A percentile compares a stretch with the other conserved stretches of the same genome.
phyloP scores from a whole-genome alignment of 805 yeast genomes.

The Wickerhamiella kurtzmanii region DNA sequence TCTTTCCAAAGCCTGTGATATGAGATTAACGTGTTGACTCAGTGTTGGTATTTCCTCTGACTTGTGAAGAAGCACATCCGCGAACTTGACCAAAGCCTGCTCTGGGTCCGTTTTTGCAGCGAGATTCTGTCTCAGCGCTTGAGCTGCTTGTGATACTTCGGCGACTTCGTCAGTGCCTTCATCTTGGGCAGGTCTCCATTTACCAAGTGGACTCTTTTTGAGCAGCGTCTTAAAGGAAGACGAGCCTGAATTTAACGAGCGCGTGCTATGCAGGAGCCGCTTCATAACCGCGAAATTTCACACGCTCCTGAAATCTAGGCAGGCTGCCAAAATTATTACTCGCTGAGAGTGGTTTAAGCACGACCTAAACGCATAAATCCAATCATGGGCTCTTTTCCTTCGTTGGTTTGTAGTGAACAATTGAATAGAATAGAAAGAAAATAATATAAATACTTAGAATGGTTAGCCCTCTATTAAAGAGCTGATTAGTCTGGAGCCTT shows the following conservation, averaged over 20 bases:
- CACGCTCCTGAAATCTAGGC: background rate
- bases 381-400: too few species aligned
- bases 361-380: background rate
- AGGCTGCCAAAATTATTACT: background rate
- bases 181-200: background rate
- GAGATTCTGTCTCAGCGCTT: background rate
- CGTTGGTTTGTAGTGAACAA: too few species aligned
- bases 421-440: background rate
- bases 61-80: constrained; percentile 6
- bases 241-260: background rate
- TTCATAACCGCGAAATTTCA: background rate
- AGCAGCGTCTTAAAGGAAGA: background rate
- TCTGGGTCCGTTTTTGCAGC: background rate
- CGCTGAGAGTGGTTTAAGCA: background rate
- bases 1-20: constrained; percentile 11
- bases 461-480: background rate
- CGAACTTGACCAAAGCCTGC: background rate
- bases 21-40: constrained; percentile 10
- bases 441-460: background rate
- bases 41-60: constrained; percentile 8
- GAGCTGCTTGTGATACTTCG: background rate
- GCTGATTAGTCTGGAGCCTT: background rate
- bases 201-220: background rate
- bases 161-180: background rate
- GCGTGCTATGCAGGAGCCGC: background rate